Percentiles rank a stretch among this genome's conserved stretches.
phyloP scores from a whole-genome alignment of 495 filamentous ascomycete genomes.

The Chaetomium tenue region DNA sequence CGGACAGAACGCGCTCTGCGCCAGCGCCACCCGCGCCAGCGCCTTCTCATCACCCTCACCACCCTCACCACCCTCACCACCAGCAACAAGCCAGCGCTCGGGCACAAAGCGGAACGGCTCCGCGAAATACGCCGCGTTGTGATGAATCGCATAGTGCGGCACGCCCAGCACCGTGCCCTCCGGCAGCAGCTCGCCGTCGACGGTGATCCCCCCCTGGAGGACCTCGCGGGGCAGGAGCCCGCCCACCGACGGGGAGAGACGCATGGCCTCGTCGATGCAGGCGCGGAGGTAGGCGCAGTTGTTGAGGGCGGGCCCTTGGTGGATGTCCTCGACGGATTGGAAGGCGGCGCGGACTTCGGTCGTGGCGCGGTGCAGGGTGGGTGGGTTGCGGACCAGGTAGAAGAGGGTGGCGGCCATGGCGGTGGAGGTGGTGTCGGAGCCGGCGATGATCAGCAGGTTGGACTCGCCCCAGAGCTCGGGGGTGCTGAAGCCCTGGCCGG shows the following conservation, averaged over 20 bases:
- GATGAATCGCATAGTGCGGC: constrained; percentile 56
- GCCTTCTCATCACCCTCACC: constrained; percentile 30
- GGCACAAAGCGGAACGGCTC: constrained; percentile 53
- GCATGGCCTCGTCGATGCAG: constrained; percentile 71
- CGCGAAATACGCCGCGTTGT: constrained; percentile 54
- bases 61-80: constrained; percentile 19
- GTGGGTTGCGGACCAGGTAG: constrained; percentile 61
- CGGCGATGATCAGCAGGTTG: constrained; percentile 62
- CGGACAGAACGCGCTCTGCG: constrained; percentile 55
- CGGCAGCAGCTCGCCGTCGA: constrained; percentile 56
- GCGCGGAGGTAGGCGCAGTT: constrained; percentile 57
- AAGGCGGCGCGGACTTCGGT: constrained; percentile 53
- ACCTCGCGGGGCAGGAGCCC: constrained; percentile 62
- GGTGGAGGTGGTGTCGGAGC: constrained; percentile 63
- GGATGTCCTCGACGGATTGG: constrained; percentile 52
- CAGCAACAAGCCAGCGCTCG: constrained; percentile 53
- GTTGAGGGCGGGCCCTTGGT: constrained; percentile 50
- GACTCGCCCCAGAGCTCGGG: constrained; percentile 70
- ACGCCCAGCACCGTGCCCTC: constrained; percentile 54
- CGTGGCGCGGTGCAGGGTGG: constrained; percentile 48
- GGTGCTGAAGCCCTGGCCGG: constrained; percentile 61
- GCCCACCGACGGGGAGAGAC: constrained; percentile 64
- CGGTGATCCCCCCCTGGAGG: constrained; percentile 56
- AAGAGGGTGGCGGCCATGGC: constrained; percentile 64
- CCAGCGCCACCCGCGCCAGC: constrained; percentile 38